Percentiles rank a stretch among this genome's conserved stretches.
These are phyloP conservation scores for Aspergillus ellipticus DNA, from an alignment of 495 filamentous ascomycete genomes.

Conservation along the genomic window DNA sequence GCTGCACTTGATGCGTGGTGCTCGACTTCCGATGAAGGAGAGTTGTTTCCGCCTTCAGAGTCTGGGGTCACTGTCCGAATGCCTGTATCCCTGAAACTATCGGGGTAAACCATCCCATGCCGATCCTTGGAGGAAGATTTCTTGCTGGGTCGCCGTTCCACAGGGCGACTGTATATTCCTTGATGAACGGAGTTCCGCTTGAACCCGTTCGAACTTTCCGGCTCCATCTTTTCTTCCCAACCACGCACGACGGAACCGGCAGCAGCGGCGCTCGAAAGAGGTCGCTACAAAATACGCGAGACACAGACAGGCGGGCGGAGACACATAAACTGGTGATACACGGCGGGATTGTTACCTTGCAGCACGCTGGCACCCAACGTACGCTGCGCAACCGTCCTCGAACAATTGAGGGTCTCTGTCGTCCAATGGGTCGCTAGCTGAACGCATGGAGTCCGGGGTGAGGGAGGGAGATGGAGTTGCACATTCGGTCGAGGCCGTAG, in stretches of 20 bases:
- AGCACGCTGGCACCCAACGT: slow-evolving; percentile 23
- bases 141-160: slow-evolving; percentile 51
- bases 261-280: slow-evolving; percentile 18
- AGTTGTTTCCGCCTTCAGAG: slow-evolving; percentile 32
- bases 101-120: slow-evolving; percentile 51
- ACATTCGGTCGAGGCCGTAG: slow-evolving; percentile 35
- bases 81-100: slow-evolving; percentile 46
- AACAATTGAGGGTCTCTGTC: slow-evolving; percentile 36
- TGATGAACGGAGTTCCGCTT: slow-evolving; percentile 45
- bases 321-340: slow-evolving; percentile 14
- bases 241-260: slow-evolving; percentile 13
- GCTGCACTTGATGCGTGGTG: slow-evolving; percentile 33
- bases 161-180: slow-evolving; percentile 38
- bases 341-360: slow-evolving; percentile 24
- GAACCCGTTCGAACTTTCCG: slow-evolving; percentile 40
- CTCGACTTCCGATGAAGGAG: slow-evolving; percentile 40
- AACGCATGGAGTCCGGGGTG: slow-evolving; percentile 45
- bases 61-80: slow-evolving; percentile 50
- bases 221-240: slow-evolving; percentile 36
- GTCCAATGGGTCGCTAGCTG: slow-evolving; percentile 36
- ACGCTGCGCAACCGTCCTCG: slow-evolving; percentile 33
- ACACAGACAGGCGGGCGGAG: slow-evolving; percentile 12
- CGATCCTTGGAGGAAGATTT: slow-evolving; percentile 52
- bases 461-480: slow-evolving; percentile 24
- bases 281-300: slow-evolving; percentile 20